Evolutionary conservation across 129 eudicot species (phyloP).

Genomic region (Logfia minima): DNA sequence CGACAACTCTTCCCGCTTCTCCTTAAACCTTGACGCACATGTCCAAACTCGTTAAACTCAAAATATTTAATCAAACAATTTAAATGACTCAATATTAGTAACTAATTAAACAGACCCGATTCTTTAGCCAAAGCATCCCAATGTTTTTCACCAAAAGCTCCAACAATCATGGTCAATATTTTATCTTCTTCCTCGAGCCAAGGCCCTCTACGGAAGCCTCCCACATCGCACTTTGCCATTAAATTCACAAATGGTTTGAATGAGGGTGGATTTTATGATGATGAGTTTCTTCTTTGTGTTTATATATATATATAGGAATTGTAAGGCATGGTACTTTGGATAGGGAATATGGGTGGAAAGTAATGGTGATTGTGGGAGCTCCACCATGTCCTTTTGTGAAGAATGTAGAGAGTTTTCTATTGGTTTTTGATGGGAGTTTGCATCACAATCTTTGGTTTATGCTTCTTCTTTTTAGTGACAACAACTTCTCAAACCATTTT

Average conservation of each 20-base stretch:
- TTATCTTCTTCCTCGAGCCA: constrained; percentile 83
- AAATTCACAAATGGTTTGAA: background rate
- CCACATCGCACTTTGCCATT: constrained; percentile 31
- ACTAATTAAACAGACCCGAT: constrained; percentile 48
- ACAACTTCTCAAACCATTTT: constrained; percentile 4
- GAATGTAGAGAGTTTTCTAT: constrained; percentile 25
- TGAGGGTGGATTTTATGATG: background rate
- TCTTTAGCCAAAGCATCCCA: constrained; percentile 86
- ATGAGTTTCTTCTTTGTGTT: constrained; percentile 17
- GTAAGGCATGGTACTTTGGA: constrained; percentile 31
- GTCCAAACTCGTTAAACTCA: constrained; percentile 11
- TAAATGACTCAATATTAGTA: background rate
- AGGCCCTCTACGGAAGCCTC: constrained; percentile 64
- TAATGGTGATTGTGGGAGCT: constrained; percentile 53
- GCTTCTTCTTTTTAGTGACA: constrained; percentile 32
- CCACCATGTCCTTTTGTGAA: constrained; percentile 42
- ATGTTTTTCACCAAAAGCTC: constrained; percentile 58
- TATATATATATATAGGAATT: constrained; percentile 33
- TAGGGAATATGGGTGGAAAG: constrained; percentile 49
- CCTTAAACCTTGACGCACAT: constrained; percentile 46
- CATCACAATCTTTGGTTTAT: constrained; percentile 45
- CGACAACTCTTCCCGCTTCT: constrained; percentile 89
- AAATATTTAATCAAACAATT: background rate
- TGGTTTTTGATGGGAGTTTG: constrained; percentile 44
- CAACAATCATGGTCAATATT: constrained; percentile 40